Evolutionary conservation across 2,329 filamentous ascomycete species (phyloP).

Genomic region (Trichoderma arundinaceum): DNA sequence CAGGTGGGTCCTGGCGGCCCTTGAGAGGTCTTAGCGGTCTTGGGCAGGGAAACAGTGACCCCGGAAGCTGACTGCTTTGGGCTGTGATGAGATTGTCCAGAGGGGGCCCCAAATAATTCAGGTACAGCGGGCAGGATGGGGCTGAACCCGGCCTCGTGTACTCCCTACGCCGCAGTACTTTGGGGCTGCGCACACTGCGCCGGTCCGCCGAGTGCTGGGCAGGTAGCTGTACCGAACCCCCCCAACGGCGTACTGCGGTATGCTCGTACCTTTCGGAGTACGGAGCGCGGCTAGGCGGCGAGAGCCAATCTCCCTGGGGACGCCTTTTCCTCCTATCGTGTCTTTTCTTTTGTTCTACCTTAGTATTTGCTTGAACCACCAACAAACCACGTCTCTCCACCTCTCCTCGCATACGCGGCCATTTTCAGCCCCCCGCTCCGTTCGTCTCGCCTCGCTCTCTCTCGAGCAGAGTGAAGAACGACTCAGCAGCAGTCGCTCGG

Average conservation of each 20-base stretch:
- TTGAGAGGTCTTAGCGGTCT: conserved; percentile 7
- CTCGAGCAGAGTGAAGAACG: conserved; percentile 12
- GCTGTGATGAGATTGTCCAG: conserved; percentile 18
- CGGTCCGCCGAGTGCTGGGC: background rate
- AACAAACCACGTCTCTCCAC: background rate
- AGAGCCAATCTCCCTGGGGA: conserved; percentile 28
- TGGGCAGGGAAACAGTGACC: conserved; percentile 12
- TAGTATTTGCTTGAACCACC: background rate
- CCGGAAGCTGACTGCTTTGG: background rate
- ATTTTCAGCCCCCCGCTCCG: background rate
- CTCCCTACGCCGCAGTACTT: conserved; percentile 4
- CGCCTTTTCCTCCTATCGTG: conserved; percentile 30
- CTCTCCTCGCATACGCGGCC: background rate
- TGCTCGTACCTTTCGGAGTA: conserved; percentile 16
- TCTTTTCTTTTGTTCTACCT: conserved; percentile 14
- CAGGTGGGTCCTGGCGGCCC: conserved; percentile 9
- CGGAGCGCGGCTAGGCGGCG: conserved; percentile 27
- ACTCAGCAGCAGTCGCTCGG: conserved; percentile 6
- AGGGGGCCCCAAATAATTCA: conserved; percentile 13
- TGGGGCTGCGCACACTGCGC: background rate
- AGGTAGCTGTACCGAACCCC: conserved; percentile 7
- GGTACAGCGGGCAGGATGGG: conserved; percentile 20
- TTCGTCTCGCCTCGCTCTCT: conserved; percentile 20
- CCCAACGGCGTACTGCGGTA: conserved; percentile 4
- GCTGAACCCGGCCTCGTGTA: conserved; percentile 17